phyloP scores from a whole-genome alignment of 352 stramenopile genomes.

The Pythium apleroticum region DNA sequence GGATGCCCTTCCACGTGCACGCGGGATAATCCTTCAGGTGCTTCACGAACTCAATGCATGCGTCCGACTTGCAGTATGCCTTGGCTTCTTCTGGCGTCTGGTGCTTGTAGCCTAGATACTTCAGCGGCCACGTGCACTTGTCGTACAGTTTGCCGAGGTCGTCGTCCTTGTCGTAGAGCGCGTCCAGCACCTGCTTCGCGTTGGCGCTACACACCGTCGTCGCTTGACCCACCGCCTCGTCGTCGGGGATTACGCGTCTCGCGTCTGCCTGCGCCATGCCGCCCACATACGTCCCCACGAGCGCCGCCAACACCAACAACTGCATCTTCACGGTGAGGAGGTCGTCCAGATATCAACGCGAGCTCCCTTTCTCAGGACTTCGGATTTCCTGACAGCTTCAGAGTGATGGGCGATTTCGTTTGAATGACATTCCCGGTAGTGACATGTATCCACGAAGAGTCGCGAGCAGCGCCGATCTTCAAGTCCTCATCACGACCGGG shows the following conservation, averaged over 20 bases:
- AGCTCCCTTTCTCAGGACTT: conserved; percentile 8
- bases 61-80: conserved; percentile 44
- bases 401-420: conserved; percentile 8
- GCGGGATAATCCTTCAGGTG: conserved; percentile 32
- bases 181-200: neutral
- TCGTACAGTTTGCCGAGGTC: conserved; percentile 21
- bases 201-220: conserved; percentile 9
- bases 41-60: conserved; percentile 31
- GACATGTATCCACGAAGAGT: conserved; percentile 16
- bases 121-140: conserved; percentile 33
- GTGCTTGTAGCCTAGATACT: conserved; percentile 43
- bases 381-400: neutral
- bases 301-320: neutral
- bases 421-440: conserved; percentile 11
- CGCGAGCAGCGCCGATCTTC: conserved; percentile 10
- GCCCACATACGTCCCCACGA: neutral
- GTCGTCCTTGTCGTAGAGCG: conserved; percentile 11
- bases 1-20: conserved; percentile 42
- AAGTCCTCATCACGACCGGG: neutral
- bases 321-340: neutral
- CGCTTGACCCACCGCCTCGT: neutral
- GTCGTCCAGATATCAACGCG: neutral
- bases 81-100: conserved; percentile 21
- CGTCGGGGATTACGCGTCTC: neutral
- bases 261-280: neutral